Percentiles rank a stretch among this genome's conserved stretches.
Evolutionary conservation across 306 rosid genomes (phyloP).

Genomic region (Castanopsis chinensis): DNA sequence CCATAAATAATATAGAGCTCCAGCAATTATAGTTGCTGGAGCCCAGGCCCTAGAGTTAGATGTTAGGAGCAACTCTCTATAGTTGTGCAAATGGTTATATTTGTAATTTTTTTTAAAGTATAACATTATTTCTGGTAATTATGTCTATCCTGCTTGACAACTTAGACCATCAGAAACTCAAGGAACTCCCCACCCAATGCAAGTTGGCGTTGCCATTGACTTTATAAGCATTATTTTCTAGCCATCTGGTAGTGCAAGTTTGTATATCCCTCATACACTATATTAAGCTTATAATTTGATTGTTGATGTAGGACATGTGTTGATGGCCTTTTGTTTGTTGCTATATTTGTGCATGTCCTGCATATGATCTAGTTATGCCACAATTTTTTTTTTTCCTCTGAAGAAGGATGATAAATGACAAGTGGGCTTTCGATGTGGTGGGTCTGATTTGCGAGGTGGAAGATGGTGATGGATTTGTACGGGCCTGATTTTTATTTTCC

Average conservation of each 20-base stretch:
- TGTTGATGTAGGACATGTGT: no score
- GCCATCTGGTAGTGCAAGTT: not conserved
- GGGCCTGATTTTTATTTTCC: no score
- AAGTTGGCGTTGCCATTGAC: not conserved
- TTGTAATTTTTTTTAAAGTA: not conserved
- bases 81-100: not conserved
- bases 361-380: no score
- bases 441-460: no score
- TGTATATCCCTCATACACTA: not conserved
- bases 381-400: no score
- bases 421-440: no score
- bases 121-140: not conserved
- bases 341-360: no score
- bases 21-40: not conserved
- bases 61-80: not conserved
- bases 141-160: not conserved
- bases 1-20: not conserved
- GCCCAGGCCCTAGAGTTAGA: not conserved
- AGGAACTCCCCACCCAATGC: not conserved
- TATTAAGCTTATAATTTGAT: no score
- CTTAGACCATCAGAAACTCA: not conserved
- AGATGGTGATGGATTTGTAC: no score
- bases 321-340: no score
- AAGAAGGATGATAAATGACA: no score
- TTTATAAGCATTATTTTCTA: not conserved